Evolutionary conservation across 208 protist species (phyloP), one percentile per base, ranked within the genome.

Genomic region (Leishmania martiniquensis): DNA sequence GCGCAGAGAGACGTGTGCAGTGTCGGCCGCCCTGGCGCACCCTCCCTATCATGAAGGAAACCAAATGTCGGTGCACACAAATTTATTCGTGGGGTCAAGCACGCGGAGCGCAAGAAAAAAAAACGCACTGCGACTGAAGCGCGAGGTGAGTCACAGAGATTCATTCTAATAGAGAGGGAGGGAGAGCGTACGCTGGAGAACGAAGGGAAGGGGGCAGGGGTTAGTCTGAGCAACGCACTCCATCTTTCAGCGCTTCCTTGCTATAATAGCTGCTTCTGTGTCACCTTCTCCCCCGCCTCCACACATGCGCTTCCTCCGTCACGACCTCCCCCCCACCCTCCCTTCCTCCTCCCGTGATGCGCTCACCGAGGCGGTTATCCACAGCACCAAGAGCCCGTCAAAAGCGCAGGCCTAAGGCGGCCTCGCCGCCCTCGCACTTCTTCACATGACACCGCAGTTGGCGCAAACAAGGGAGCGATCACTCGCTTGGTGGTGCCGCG

Each of bases 361-460:
- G 32, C 15, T 63, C 45, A 96, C 91, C 93, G 0, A 17, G 20
- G 55, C n/a, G 34, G 12, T 12, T 34, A 17, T 34, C 2, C 4
- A 62, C 22, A 12, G 55, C 7, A 29, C n/a, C n/a, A 29, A 37
- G 12, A 12, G 34, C 55, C 55, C n/a, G 13, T n/a, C n/a, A 34
- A 13, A 29, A 9, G n/a, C 6, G 17, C 12, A 25, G n/a, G 55
- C n/a, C 55, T 6, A 22, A 37, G 4, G 55, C n/a, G 17, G 20
- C 13, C n/a, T 62, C 55, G 55, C 17, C n/a, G 13, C 55, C 17
- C 55, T 37, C 3, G 55, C 55, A 9, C 10, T 0, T 37, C 66
- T 29, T 75, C 63, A 97, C 91, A 95, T 92, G 47, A 96, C 78
- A 29, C 67, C 68, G 70, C 94, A 97, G 73, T 90, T 89, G 60